Evolutionary conservation across 2,329 filamentous ascomycete genomes (phyloP).

Genomic region (Aspergillus pseudoviridinutans): DNA sequence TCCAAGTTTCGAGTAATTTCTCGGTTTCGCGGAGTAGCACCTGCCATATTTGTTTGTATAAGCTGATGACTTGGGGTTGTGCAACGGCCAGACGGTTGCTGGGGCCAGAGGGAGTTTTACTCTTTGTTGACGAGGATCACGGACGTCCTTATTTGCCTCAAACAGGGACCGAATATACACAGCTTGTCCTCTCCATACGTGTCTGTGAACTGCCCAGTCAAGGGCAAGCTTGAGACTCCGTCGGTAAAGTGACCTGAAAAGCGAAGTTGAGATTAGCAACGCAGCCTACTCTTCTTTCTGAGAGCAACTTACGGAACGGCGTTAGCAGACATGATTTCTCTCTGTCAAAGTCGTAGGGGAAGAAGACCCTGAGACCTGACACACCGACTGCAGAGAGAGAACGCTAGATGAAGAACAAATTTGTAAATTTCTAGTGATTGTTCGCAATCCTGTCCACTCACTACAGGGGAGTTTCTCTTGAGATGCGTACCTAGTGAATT

Average conservation of each 20-base stretch:
- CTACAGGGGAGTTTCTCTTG: neutral
- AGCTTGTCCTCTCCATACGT: slow-evolving; percentile 92
- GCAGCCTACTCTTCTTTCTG: slow-evolving; percentile 3
- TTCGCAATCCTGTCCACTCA: neutral
- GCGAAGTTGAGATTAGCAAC: slow-evolving; percentile 22
- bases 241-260: slow-evolving; percentile 69
- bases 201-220: slow-evolving; percentile 90
- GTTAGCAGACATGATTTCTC: slow-evolving; percentile 32
- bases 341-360: neutral
- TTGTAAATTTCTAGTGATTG: neutral
- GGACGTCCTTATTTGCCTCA: slow-evolving; percentile 83
- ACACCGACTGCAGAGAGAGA: neutral
- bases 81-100: neutral
- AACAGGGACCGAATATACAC: slow-evolving; percentile 94
- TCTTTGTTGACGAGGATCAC: slow-evolving; percentile 79
- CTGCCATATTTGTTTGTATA: slow-evolving; percentile 46
- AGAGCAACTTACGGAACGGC: slow-evolving; percentile 34
- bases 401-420: neutral
- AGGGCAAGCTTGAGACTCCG: slow-evolving; percentile 88
- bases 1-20: slow-evolving; percentile 84
- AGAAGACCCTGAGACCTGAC: neutral
- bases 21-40: slow-evolving; percentile 83
- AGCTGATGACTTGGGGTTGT: neutral
- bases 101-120: slow-evolving; percentile 47
- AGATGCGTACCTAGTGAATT: neutral